These are phyloP conservation scores for Scheffersomyces cryptocercus DNA, from an alignment of 1,139 yeast species.

Conservation along the genomic window DNA sequence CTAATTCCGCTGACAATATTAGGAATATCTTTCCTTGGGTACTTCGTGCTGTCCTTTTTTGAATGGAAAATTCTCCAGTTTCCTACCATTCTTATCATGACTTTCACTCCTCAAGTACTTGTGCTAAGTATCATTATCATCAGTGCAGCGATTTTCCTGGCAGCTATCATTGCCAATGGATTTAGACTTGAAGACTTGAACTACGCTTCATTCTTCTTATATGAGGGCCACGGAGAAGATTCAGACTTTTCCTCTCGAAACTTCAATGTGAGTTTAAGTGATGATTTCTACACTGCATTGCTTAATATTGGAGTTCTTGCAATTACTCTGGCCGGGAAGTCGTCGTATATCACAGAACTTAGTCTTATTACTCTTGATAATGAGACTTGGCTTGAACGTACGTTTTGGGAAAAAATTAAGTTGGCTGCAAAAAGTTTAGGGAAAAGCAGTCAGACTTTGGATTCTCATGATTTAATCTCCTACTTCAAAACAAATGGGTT, in stretches of 20 bases:
- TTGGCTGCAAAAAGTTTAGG: slow-evolving; percentile 1
- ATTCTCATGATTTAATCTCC: slow-evolving; percentile 9
- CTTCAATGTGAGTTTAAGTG: slow-evolving; percentile 39
- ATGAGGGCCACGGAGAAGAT: slow-evolving; percentile 21
- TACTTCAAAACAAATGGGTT: slow-evolving; percentile 18
- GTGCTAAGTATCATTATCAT: slow-evolving; percentile 50
- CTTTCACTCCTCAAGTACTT: slow-evolving; percentile 62
- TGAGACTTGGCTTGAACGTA: slow-evolving; percentile 61
- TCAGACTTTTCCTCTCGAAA: slow-evolving; percentile 20
- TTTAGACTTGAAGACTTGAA: slow-evolving; percentile 46
- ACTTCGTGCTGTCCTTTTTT: slow-evolving; percentile 39
- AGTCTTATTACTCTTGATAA: slow-evolving; percentile 48
- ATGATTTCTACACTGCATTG: slow-evolving; percentile 67
- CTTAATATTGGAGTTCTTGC: slow-evolving; percentile 63
- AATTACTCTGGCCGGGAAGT: slow-evolving; percentile 64
- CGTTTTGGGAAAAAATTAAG: slow-evolving; percentile 22
- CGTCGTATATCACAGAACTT: slow-evolving; percentile 64
- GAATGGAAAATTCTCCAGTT: slow-evolving; percentile 43
- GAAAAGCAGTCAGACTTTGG: neutral
- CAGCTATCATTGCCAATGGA: slow-evolving; percentile 65
- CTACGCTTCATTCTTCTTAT: slow-evolving; percentile 46
- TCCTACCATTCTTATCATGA: slow-evolving; percentile 56
- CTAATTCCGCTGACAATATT: slow-evolving; percentile 62
- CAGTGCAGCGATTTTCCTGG: slow-evolving; percentile 51
- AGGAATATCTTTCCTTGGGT: slow-evolving; percentile 51